These are phyloP conservation scores for Calonectria henricotiae DNA, from an alignment of 2,329 filamentous ascomycete genomes.

Conservation along the genomic window DNA sequence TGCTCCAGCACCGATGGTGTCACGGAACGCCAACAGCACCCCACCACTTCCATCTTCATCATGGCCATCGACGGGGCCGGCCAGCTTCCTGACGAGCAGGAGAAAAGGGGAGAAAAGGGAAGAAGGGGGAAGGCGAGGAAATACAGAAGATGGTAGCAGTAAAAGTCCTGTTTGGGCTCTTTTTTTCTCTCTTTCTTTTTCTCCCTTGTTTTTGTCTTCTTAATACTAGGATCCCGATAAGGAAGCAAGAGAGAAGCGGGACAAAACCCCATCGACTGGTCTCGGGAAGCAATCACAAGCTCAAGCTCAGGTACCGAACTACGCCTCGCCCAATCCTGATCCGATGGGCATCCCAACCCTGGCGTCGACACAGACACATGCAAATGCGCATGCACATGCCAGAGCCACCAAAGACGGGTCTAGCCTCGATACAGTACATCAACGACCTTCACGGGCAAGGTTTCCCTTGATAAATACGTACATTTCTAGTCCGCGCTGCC, in stretches of 20 bases:
- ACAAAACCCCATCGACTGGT: conserved; percentile 15
- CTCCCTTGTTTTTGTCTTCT: background rate
- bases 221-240: background rate
- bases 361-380: conserved; percentile 30
- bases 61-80: conserved; percentile 14
- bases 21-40: conserved; percentile 46
- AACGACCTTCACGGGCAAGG: conserved; percentile 18
- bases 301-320: conserved; percentile 24
- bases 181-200: background rate
- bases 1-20: conserved; percentile 46
- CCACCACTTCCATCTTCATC: conserved; percentile 40
- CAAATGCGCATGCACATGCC: conserved; percentile 39
- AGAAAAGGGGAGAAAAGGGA: too few species aligned
- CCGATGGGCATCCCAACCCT: conserved; percentile 21
- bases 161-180: background rate
- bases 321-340: conserved; percentile 23
- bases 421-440: conserved; percentile 11
- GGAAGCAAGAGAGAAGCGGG: background rate
- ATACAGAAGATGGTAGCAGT: background rate
- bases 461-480: conserved; percentile 34
- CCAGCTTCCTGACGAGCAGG: conserved; percentile 7
- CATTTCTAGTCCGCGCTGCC: conserved; percentile 32
- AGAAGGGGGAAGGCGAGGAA: background rate
- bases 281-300: conserved; percentile 28
- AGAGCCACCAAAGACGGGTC: conserved; percentile 27